Evolutionary conservation across 345 rosid genomes (phyloP).

Genomic region (Raphanus sativus): DNA sequence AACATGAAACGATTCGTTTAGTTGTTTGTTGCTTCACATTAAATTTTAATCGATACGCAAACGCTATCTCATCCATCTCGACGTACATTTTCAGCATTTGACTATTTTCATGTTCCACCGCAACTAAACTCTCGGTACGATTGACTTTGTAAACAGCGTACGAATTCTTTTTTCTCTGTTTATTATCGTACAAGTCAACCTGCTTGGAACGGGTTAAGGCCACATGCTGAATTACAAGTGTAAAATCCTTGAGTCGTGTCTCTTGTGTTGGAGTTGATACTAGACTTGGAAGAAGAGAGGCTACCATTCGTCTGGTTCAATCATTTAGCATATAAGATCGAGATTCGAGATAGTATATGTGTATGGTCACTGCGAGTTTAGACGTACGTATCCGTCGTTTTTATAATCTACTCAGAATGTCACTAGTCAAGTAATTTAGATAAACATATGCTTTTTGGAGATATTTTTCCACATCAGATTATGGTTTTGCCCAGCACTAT

Average conservation of each 20-base stretch:
- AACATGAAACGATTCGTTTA: slow-evolving; percentile 29
- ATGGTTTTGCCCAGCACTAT: not conserved
- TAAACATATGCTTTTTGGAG: not conserved
- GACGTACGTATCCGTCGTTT: not conserved
- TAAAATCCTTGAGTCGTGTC: not conserved
- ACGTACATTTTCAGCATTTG: slow-evolving; percentile 32
- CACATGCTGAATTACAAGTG: not conserved
- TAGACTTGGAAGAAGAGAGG: not conserved
- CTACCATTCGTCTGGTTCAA: not conserved
- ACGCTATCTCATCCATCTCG: slow-evolving; percentile 3
- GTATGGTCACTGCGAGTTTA: not conserved
- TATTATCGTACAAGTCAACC: not conserved
- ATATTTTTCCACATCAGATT: not conserved
- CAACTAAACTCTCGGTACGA: slow-evolving; percentile 18
- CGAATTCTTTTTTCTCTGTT: not conserved
- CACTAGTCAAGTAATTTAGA: not conserved
- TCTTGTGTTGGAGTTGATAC: not conserved
- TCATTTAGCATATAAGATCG: slow-evolving; percentile 9
- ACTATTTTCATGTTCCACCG: slow-evolving; percentile 5
- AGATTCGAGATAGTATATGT: not conserved
- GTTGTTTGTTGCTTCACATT: slow-evolving; percentile 23
- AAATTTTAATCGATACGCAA: not conserved
- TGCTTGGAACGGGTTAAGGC: not conserved
- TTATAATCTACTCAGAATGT: not conserved
- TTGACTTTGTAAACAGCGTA: slow-evolving; percentile 14